Percentiles rank a stretch among this genome's conserved stretches.
Conservation (phyloP, 495 filamentous ascomycete genomes). For the Massariosphaeria phaeospora region DNA sequence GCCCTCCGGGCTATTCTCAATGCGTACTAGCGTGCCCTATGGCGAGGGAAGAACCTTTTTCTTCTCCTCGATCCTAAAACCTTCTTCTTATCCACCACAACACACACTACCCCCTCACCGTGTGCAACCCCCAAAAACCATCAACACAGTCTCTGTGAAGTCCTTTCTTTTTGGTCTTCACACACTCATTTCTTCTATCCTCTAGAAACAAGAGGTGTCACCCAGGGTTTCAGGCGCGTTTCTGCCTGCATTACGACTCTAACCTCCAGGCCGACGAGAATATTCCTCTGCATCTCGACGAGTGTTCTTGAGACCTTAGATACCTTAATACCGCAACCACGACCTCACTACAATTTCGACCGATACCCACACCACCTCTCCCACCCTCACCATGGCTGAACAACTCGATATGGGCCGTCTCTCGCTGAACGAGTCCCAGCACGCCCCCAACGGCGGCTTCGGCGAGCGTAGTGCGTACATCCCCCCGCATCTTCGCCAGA, state of each 20-base stretch:
- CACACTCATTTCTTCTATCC: slow-evolving; percentile 34
- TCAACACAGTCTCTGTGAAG: slow-evolving; percentile 28
- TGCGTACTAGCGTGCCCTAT: slow-evolving; percentile 7
- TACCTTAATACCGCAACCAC: slow-evolving; percentile 7
- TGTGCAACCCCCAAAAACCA: slow-evolving; percentile 13
- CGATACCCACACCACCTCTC: slow-evolving; percentile 2
- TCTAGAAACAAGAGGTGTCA: slow-evolving; percentile 31
- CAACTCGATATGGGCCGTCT: slow-evolving; percentile 88
- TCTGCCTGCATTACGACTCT: slow-evolving; percentile 33
- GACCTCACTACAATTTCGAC: slow-evolving; percentile 1
- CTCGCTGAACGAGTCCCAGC: slow-evolving; percentile 66
- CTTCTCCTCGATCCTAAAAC: background rate
- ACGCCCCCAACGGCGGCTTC: slow-evolving; percentile 49
- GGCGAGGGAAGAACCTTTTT: slow-evolving; percentile 13
- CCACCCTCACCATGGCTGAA: slow-evolving; percentile 72
- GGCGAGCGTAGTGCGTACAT: slow-evolving; percentile 75
- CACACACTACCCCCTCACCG: slow-evolving; percentile 28
- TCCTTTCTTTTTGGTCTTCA: slow-evolving; percentile 31
- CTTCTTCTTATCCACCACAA: slow-evolving; percentile 10
- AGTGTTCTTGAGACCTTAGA: slow-evolving; percentile 4
- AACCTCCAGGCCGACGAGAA: too few relatives aligned
- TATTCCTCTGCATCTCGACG: slow-evolving; percentile 18
- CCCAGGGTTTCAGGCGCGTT: slow-evolving; percentile 36
- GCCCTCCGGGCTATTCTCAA: background rate
- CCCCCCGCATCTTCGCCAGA: slow-evolving; percentile 83